phyloP scores from a whole-genome alignment of 2,329 filamentous ascomycete species.

The Metarhizium guizhouense region DNA sequence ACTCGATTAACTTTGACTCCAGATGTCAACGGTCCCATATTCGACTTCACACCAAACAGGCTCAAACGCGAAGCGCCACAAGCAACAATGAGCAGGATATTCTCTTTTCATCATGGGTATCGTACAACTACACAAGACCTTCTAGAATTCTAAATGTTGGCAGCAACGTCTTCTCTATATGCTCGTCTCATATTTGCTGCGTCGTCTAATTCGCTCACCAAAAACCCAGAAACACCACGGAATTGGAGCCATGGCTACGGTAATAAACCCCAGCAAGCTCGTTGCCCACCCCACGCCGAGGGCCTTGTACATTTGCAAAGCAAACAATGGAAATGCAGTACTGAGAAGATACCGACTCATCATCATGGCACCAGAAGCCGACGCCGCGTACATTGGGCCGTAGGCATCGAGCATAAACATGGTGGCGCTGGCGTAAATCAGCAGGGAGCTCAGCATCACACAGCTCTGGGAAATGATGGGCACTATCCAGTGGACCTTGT shows the following conservation, averaged over 20 bases:
- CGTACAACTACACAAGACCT: background rate
- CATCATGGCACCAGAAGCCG: slow-evolving; percentile 17
- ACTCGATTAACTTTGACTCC: too few species aligned
- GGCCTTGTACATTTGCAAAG: slow-evolving; percentile 27
- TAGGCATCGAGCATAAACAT: slow-evolving; percentile 20
- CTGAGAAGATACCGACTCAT: slow-evolving; percentile 43
- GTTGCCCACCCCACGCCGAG: slow-evolving; percentile 37
- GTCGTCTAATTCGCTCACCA: slow-evolving; percentile 13
- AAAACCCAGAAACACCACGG: slow-evolving; percentile 21
- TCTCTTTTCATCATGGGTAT: background rate
- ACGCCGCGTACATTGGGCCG: slow-evolving; percentile 18
- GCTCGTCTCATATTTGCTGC: slow-evolving; percentile 18
- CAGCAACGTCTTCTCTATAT: slow-evolving; percentile 1
- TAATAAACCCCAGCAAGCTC: slow-evolving; percentile 29
- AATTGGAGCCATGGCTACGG: slow-evolving; percentile 26
- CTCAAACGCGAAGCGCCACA: background rate
- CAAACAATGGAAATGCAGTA: slow-evolving; percentile 41
- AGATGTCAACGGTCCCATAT: too few species aligned
- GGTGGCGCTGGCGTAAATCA: slow-evolving; percentile 18
- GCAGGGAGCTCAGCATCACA: slow-evolving; percentile 17
- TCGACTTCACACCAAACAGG: too few species aligned
- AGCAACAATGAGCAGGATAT: background rate
- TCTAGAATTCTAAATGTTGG: background rate
- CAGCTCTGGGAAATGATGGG: slow-evolving; percentile 16
- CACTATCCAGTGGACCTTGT: slow-evolving; percentile 14